Base-by-base conservation (phyloP, 345 rosid species). In the Noccaea caerulescens region DNA sequence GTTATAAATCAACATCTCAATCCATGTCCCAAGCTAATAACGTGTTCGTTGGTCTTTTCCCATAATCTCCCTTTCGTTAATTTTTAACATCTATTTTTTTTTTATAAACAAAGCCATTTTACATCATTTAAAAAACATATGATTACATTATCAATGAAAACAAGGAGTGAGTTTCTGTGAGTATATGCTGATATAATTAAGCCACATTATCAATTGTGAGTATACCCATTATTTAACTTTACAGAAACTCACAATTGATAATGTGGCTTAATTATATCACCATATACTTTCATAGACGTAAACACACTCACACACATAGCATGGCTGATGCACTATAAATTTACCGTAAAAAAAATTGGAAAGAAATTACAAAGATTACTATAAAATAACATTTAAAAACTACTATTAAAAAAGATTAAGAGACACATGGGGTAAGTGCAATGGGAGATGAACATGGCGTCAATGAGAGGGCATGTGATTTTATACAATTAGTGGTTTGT, bases 401-500 rank as follows among this genome's bases (percentile, higher is more conserved):
- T 18, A 61, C 6, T 11, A 71, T 18, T 20, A 16, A 45, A 54
- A 37, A 13, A 73, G 23, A 27, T 12, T 2, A 50, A 43, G 62
- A 52, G 78, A 75, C 68, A 60, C 51, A 75, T 67, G 78, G 78
- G 62, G 77, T 58, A 49, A 66, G 3, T 50, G 72, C n/a, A 41
- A 58, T n/a, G 55, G 61, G 66, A 67, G 78, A 74, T 13, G 78
- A 75, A 75, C 78, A 75, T 67, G 78, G 68, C 7, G 38, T 72
- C 57, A 13, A 45, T 37, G 64, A 63, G 64, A 72, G 49, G 70
- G 41, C 73, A 75, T 75, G 78, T 75, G 78, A 75, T 60, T 44
- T 11, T 44, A 37, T 54, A 52, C 30, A 25, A 75, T 68, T 68
- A 75, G 78, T 75, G 73, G 58, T 68, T 75, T 75, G 78, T 68